These are phyloP conservation scores for Cryphonectria naterciae DNA, from an alignment of 2,329 filamentous ascomycete species.

Conservation along the genomic window DNA sequence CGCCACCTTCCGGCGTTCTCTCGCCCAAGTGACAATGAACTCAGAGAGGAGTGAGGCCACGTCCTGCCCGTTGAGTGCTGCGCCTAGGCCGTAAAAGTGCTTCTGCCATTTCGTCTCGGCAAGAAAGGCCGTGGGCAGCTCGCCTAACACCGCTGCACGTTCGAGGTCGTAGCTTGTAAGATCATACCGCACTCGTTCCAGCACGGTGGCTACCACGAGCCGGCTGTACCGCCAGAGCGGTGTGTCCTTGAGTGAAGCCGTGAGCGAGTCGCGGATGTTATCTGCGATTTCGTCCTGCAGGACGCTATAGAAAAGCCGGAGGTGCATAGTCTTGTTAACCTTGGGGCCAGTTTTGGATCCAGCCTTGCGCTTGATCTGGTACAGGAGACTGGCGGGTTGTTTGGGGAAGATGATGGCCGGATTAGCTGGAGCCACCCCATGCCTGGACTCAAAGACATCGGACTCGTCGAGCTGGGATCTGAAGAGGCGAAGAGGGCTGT, in stretches of 20 bases:
- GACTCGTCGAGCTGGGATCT: slow-evolving; percentile 73
- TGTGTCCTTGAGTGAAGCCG: slow-evolving; percentile 43
- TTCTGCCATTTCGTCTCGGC: slow-evolving; percentile 51
- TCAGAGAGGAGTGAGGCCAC: slow-evolving; percentile 38
- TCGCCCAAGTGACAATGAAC: slow-evolving; percentile 46
- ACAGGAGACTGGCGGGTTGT: slow-evolving; percentile 80
- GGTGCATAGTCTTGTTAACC: slow-evolving; percentile 57
- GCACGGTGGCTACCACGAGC: slow-evolving; percentile 49
- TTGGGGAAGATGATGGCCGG: slow-evolving; percentile 73
- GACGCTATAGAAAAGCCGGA: slow-evolving; percentile 77
- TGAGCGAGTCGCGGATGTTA: slow-evolving; percentile 50
- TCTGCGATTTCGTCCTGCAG: slow-evolving; percentile 73
- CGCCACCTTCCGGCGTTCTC: slow-evolving; percentile 38
- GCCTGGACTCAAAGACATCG: slow-evolving; percentile 68
- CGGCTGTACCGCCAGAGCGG: slow-evolving; percentile 51
- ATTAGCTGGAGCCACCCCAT: slow-evolving; percentile 56
- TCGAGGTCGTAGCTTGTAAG: slow-evolving; percentile 60
- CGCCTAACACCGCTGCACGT: slow-evolving; percentile 56
- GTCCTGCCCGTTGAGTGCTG: slow-evolving; percentile 31
- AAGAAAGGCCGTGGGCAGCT: slow-evolving; percentile 55
- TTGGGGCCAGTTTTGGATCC: slow-evolving; percentile 39
- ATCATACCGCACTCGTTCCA: slow-evolving; percentile 47
- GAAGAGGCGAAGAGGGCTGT: slow-evolving; percentile 74
- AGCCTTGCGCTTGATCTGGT: slow-evolving; percentile 70
- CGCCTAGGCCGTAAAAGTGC: slow-evolving; percentile 55